Base-by-base conservation (phyloP, 108 stramenopile species). In the Cyclotella choctawhatcheeana region DNA sequence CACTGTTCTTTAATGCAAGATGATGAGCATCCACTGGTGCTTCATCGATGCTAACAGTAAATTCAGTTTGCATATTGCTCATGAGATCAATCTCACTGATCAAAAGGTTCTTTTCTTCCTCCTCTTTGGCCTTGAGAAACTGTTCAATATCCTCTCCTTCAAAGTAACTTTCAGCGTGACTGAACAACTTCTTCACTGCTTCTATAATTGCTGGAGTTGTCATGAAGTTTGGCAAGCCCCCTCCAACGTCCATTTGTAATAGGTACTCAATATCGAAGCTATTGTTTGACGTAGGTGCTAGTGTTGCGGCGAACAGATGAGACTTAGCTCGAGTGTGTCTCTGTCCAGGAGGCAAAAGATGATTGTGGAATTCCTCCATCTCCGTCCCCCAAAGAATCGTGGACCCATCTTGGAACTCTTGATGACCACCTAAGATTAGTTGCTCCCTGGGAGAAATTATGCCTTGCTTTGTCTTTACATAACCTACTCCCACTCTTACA, bases 351-450 rank as follows among this genome's bases (percentile, higher is more conserved):
- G 81, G 81, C 2, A 82, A 31, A 33, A 82, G 34, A 32, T 82
- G 76, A 48, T 82, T 74, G 71, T 82, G 81, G 30, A 58, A 72
- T 40, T 82, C 81, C 22, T 82, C 81, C 81, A 82, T 76, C 37
- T 82, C 81, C 13, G 81, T 82, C 17, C 81, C 81, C 81, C 81
- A 82, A 6, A 74, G 59, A 32, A 82, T 74, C 2, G 76, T 77
- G 5, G 73, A 65, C 3, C 81, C 81, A 60, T 82, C 64, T n/a
- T 65, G 21, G 31, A 76, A 82, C 27, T 82, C 67, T 65, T 82
- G 81, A 40, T 67, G 60, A 1, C 81, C 81, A 18, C 76, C 75
- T 22, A 76, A 33, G 18, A 73, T 82, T 21, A 82, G 76, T 53
- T 82, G 81, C 50, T 82, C 81, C 44, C 81, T 27, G 21, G 81